Evolutionary conservation across 306 rosid species (phyloP).

Genomic region (Mucuna pruriens): DNA sequence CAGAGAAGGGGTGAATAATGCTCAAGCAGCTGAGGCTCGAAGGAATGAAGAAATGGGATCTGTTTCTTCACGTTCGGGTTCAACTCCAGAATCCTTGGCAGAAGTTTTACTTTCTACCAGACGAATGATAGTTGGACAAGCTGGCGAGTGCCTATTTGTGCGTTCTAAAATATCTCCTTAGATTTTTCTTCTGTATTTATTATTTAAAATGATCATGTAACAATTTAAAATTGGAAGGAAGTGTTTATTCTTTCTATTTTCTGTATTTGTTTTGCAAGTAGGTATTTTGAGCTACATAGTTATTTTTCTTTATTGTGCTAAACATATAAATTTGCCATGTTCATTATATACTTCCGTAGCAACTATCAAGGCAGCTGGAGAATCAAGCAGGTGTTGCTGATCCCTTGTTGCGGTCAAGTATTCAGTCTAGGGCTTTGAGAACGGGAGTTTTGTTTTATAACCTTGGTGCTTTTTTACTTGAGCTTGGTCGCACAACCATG

Average conservation of each 20-base stretch:
- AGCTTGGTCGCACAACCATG: conserved; percentile 97
- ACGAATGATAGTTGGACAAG: conserved; percentile 69
- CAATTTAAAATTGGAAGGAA: conserved; percentile 27
- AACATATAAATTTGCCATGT: conserved; percentile 31
- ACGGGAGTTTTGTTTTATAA: conserved; percentile 74
- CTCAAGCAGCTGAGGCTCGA: conserved; percentile 51
- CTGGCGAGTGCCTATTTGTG: conserved; percentile 78
- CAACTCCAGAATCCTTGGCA: conserved; percentile 71
- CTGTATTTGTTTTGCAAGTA: conserved; percentile 10
- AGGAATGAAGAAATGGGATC: conserved; percentile 58
- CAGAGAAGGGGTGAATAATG: conserved; percentile 61
- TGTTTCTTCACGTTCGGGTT: conserved; percentile 48
- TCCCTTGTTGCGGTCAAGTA: conserved; percentile 58
- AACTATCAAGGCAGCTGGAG: conserved; percentile 79
- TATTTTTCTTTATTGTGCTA: conserved; percentile 23
- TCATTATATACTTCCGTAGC: conserved; percentile 58
- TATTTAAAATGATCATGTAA: conserved; percentile 17
- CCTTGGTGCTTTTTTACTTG: conserved; percentile 91
- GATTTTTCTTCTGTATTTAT: conserved; percentile 35
- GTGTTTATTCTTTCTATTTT: conserved; percentile 3
- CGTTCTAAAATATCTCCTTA: conserved; percentile 45
- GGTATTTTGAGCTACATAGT: conserved; percentile 27
- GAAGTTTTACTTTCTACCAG: conserved; percentile 85
- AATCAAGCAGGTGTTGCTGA: conserved; percentile 78
- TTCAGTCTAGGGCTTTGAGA: conserved; percentile 70